Evolutionary conservation across 768 basidiomycete genomes (phyloP).

Genomic region (Leccinum broughii): DNA sequence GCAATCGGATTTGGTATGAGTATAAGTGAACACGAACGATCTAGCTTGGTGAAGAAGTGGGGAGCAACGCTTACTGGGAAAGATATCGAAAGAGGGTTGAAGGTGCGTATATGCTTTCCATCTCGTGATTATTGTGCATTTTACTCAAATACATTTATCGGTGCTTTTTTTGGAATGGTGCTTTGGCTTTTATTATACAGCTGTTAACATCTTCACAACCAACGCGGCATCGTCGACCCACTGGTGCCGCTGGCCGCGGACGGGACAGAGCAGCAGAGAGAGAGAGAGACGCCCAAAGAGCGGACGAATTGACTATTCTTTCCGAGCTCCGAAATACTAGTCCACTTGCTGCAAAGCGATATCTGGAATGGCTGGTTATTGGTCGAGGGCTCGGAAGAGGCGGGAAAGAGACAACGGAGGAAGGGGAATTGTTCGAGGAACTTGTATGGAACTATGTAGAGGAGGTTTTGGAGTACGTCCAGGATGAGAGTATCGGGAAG

Average conservation of each 20-base stretch:
- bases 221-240: conserved; percentile 21
- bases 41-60: conserved; percentile 67
- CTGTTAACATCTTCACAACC: conserved; percentile 24
- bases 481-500: conserved; percentile 53
- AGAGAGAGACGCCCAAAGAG: conserved; percentile 22
- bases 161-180: not conserved
- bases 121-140: not conserved
- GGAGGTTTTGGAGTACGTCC: conserved; percentile 47
- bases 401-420: conserved; percentile 24
- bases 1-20: not conserved
- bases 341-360: conserved; percentile 57
- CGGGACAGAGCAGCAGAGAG: conserved; percentile 26
- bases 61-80: conserved; percentile 76
- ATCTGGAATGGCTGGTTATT: conserved; percentile 80
- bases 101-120: conserved; percentile 42
- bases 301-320: conserved; percentile 29
- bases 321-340: conserved; percentile 28
- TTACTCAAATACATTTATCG: not conserved
- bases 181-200: conserved; percentile 6
- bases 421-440: conserved; percentile 56
- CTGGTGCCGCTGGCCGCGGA: conserved; percentile 18
- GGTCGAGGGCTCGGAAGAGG: conserved; percentile 45
- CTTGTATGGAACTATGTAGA: conserved; percentile 59
- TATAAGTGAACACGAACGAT: conserved; percentile 43
- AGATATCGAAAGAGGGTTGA: conserved; percentile 69